Conservation (phyloP, 345 rosid species). For the Alliaria petiolata region DNA sequence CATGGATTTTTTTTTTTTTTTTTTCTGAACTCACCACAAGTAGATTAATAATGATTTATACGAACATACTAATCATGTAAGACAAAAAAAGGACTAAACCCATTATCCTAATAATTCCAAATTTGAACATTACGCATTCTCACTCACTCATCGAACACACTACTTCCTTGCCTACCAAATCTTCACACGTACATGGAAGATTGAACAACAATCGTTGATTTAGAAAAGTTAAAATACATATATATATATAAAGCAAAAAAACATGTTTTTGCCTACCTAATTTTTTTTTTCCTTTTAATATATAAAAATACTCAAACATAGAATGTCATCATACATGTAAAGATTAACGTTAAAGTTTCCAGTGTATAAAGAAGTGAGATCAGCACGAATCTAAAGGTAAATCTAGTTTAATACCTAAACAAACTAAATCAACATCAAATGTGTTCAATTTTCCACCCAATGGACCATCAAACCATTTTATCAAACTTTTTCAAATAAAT, state of each 20-base stretch:
- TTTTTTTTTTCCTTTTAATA: background rate
- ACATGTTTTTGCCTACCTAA: conserved; percentile 22
- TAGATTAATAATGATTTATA: background rate
- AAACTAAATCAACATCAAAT: conserved; percentile 11
- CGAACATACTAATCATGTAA: background rate
- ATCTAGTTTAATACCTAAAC: conserved; percentile 6
- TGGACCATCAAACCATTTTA: conserved; percentile 10
- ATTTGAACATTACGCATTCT: conserved; percentile 19
- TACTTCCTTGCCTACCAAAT: conserved; percentile 8
- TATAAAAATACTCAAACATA: background rate
- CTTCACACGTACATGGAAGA: conserved; percentile 17
- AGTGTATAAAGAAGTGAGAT: conserved; percentile 23
- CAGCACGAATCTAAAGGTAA: conserved; percentile 9
- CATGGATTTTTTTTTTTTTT: conserved; percentile 13
- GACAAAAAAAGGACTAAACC: background rate
- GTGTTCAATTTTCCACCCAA: conserved; percentile 23
- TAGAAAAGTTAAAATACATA: background rate
- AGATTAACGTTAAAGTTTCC: conserved; percentile 10
- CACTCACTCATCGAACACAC: conserved; percentile 5
- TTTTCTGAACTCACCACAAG: background rate
- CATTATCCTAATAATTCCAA: conserved; percentile 4
- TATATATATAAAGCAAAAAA: background rate
- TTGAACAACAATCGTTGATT: conserved; percentile 10
- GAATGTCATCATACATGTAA: conserved; percentile 6
- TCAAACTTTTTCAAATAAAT: background rate